Percentiles rank a stretch among this genome's conserved stretches.
Evolutionary conservation across 768 basidiomycete species (phyloP).

Genomic region (Lenzites betulinus): DNA sequence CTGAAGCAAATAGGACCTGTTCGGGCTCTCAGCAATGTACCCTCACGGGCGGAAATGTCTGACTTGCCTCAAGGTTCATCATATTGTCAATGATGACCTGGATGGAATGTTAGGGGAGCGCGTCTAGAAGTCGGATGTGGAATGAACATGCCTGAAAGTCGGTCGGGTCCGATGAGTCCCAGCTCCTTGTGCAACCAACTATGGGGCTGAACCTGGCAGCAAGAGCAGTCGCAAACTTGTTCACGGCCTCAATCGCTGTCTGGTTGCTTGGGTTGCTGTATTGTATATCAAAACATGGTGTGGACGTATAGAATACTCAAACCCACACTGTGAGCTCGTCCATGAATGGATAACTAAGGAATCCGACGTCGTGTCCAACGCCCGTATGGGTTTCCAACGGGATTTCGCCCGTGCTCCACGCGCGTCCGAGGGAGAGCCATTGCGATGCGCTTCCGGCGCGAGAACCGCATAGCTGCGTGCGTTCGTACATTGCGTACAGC

Average conservation of each 20-base stretch:
- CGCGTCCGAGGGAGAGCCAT: conserved; percentile 57
- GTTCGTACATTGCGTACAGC: conserved; percentile 58
- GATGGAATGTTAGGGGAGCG: background rate
- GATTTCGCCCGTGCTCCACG: conserved; percentile 52
- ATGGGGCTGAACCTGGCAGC: conserved; percentile 57
- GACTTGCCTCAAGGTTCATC: conserved; percentile 66
- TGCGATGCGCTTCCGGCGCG: conserved; percentile 45
- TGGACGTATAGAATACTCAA: background rate
- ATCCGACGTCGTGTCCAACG: conserved; percentile 71
- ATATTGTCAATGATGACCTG: conserved; percentile 79
- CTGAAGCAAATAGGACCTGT: conserved; percentile 58
- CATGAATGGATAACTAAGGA: conserved; percentile 68
- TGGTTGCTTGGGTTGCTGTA: conserved; percentile 57
- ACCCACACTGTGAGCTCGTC: conserved; percentile 62
- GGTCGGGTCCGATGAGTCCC: conserved; percentile 60
- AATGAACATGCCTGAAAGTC: conserved; percentile 52
- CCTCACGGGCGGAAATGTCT: background rate
- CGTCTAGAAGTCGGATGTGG: no score
- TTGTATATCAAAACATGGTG: background rate
- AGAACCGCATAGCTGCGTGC: conserved; percentile 49
- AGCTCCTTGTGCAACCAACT: conserved; percentile 73
- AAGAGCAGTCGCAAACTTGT: conserved; percentile 56
- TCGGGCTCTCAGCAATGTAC: background rate
- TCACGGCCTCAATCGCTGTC: conserved; percentile 57
- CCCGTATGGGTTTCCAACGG: conserved; percentile 48